phyloP scores from a whole-genome alignment of 495 filamentous ascomycete genomes.

The Penicillium riverlandense region DNA sequence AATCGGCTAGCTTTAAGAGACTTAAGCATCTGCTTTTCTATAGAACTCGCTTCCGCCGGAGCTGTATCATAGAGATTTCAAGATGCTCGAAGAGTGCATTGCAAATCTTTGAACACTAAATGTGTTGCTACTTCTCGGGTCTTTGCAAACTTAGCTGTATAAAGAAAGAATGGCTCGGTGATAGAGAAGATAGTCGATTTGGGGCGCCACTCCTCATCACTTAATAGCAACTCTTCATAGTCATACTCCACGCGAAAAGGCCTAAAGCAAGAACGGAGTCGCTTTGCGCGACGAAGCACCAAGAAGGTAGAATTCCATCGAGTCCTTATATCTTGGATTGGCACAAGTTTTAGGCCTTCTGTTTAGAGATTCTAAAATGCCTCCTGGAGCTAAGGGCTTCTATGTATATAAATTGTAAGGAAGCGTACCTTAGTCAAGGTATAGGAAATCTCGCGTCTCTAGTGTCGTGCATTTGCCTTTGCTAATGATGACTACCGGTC shows the following conservation, averaged over 20 bases:
- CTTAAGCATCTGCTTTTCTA: too few species aligned
- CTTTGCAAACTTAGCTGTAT: too few species aligned
- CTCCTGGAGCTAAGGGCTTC: slow-evolving; percentile 6
- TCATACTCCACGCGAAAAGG: slow-evolving; percentile 6
- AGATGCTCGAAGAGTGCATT: too few species aligned
- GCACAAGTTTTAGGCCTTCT: slow-evolving; percentile 7
- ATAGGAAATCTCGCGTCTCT: not conserved
- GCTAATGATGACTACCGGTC: not conserved
- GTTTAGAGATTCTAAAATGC: slow-evolving; percentile 3
- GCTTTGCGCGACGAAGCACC: slow-evolving; percentile 10
- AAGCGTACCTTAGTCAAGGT: not conserved
- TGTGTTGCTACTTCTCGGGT: too few species aligned
- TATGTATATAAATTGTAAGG: slow-evolving; percentile 10
- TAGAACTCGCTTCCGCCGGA: too few species aligned
- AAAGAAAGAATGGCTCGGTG: slow-evolving; percentile 8
- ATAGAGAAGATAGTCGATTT: slow-evolving; percentile 1
- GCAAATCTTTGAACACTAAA: too few species aligned
- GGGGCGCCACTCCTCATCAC: too few species aligned
- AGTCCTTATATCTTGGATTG: slow-evolving; percentile 14
- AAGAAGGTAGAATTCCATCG: slow-evolving; percentile 5
- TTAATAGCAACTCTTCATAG: not conserved
- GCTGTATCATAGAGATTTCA: too few species aligned
- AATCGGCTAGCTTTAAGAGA: too few species aligned
- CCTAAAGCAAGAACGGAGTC: slow-evolving; percentile 4
- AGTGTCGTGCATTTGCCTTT: not conserved